Percentiles rank a stretch among this genome's conserved stretches.
These are phyloP conservation scores for Clitoria ternatea DNA, from an alignment of 306 rosid species.

Conservation along the genomic window DNA sequence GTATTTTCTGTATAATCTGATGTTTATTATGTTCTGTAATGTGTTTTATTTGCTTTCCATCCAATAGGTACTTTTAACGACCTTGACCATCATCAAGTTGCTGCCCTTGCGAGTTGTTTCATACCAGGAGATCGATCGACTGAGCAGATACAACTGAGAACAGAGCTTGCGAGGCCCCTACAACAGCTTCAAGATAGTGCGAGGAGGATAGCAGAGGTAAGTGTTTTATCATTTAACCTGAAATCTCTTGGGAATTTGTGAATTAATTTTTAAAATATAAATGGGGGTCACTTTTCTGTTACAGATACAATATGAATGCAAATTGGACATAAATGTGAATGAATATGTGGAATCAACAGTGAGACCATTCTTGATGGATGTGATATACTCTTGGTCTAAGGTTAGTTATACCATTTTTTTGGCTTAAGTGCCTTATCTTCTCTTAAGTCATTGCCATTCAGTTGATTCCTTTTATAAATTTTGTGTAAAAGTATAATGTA, in stretches of 20 bases:
- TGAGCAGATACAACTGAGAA: slow-evolving; percentile 89
- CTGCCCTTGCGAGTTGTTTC: slow-evolving; percentile 96
- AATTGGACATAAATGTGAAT: slow-evolving; percentile 73
- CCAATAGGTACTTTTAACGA: slow-evolving; percentile 87
- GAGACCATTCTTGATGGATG: slow-evolving; percentile 98
- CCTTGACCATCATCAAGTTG: slow-evolving; percentile 94
- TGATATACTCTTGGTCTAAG: slow-evolving; percentile 94
- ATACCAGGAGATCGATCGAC: slow-evolving; percentile 86
- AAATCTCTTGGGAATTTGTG: slow-evolving; percentile 8
- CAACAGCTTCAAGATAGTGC: slow-evolving; percentile 99
- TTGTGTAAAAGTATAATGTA: too few relatives aligned
- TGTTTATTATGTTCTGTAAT: slow-evolving; percentile 2
- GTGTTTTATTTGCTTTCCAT: not conserved
- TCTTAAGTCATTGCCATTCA: slow-evolving; percentile 19
- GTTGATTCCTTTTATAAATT: not conserved
- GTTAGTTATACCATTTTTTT: slow-evolving; percentile 42
- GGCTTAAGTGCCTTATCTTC: not conserved
- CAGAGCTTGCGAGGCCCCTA: slow-evolving; percentile 88
- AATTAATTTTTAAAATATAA: slow-evolving; percentile 16
- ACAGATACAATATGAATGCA: slow-evolving; percentile 97
- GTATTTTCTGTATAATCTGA: not conserved
- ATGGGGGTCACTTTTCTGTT: not conserved
- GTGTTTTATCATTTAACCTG: slow-evolving; percentile 31
- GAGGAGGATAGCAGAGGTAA: slow-evolving; percentile 98
- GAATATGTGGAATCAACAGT: slow-evolving; percentile 96